A percentile compares a stretch with the other conserved stretches of the same genome.
Evolutionary conservation across 192 early-diverging fungal genomes (phyloP).

Genomic region (Phycomyces blakesleeanus): DNA sequence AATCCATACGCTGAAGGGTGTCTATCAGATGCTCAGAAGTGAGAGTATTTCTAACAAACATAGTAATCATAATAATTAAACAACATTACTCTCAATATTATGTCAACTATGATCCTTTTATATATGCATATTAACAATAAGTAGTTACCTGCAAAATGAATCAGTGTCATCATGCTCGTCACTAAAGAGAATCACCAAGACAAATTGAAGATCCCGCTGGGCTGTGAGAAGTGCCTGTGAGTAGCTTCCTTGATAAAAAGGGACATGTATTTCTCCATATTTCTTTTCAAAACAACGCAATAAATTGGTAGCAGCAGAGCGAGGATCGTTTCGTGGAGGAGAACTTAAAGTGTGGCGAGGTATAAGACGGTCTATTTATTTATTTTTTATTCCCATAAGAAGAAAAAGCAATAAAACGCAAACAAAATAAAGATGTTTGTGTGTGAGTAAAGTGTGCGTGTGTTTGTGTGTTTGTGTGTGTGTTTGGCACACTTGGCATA

Average conservation of each 20-base stretch:
- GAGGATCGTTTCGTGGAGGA: slow-evolving; percentile 47
- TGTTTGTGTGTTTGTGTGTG: no score
- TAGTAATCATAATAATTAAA: neutral
- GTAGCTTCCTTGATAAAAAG: slow-evolving; percentile 71
- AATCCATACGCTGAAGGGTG: neutral
- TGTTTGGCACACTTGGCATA: no score
- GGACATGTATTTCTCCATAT: slow-evolving; percentile 67
- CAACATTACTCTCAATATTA: no score
- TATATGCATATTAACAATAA: neutral
- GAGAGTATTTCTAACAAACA: slow-evolving; percentile 40
- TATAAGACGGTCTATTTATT: slow-evolving; percentile 8
- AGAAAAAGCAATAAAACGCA: neutral
- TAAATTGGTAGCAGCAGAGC: slow-evolving; percentile 62
- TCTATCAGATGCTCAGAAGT: slow-evolving; percentile 27
- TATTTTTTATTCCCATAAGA: no score
- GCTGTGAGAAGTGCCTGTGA: slow-evolving; percentile 62
- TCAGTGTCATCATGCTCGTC: slow-evolving; percentile 81
- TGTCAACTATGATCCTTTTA: neutral
- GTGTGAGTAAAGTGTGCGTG: no score
- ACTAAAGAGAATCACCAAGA: slow-evolving; percentile 74
- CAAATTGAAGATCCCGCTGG: slow-evolving; percentile 68
- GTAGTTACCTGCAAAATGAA: slow-evolving; percentile 53
- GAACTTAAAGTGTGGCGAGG: slow-evolving; percentile 8
- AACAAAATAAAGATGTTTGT: neutral
- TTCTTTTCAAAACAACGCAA: slow-evolving; percentile 63